Evolutionary conservation across 2,329 filamentous ascomycete genomes (phyloP).

Genomic region (Fusarium caatingaense): DNA sequence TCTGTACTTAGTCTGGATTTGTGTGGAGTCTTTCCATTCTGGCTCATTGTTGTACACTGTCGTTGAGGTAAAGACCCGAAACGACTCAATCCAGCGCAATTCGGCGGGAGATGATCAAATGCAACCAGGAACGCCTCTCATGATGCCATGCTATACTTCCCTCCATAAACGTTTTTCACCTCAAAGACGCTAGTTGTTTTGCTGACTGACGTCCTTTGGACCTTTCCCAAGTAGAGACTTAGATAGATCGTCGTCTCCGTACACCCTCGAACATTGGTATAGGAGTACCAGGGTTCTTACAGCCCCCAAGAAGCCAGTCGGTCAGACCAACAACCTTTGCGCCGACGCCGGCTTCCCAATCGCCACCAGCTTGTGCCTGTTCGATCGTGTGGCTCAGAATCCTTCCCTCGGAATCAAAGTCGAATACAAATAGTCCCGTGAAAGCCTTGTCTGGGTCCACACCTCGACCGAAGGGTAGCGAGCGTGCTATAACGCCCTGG

Average conservation of each 20-base stretch:
- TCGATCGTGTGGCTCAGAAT: conserved; percentile 93
- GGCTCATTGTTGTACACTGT: conserved; percentile 44
- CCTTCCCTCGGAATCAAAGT: conserved; percentile 89
- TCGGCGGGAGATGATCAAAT: conserved; percentile 24
- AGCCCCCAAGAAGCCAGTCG: conserved; percentile 91
- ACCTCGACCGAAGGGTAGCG: conserved; percentile 49
- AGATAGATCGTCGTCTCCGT: conserved; percentile 40
- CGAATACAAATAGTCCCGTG: conserved; percentile 92
- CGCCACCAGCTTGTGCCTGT: conserved; percentile 83
- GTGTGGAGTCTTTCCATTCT: conserved; percentile 41
- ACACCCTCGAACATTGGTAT: conserved; percentile 53
- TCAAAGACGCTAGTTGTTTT: background rate
- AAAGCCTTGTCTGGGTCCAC: conserved; percentile 78
- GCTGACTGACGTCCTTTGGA: background rate
- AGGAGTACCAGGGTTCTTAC: conserved; percentile 56
- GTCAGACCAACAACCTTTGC: conserved; percentile 90
- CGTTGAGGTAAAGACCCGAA: conserved; percentile 6
- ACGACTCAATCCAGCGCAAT: conserved; percentile 19
- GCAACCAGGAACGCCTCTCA: conserved; percentile 34
- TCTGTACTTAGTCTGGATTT: conserved; percentile 27
- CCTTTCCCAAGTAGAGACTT: background rate
- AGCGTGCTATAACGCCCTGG: conserved; percentile 59
- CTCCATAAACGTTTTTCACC: background rate
- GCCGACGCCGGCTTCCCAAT: conserved; percentile 84
- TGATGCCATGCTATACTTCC: conserved; percentile 16